Percentiles rank a stretch among this genome's conserved stretches.
phyloP scores from a whole-genome alignment of 2,329 filamentous ascomycete genomes.

The Pseudocercospora crystallina region DNA sequence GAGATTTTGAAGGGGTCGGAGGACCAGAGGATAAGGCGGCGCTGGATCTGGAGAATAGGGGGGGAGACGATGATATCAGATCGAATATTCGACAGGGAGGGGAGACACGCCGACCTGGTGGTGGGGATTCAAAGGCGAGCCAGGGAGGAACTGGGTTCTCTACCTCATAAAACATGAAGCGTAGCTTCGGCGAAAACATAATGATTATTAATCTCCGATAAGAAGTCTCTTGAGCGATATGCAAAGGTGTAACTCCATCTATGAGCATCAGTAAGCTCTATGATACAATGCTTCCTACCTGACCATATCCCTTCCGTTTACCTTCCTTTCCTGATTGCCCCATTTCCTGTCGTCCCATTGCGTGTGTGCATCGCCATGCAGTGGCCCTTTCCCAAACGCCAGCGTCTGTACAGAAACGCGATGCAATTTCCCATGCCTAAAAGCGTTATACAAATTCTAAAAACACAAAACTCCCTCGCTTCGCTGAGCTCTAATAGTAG shows the following conservation, averaged over 20 bases:
- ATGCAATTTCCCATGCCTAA: neutral
- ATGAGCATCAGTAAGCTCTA: too few species aligned
- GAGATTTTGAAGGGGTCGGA: constrained; percentile 50
- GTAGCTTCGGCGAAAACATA: too few species aligned
- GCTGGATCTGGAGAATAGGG: constrained; percentile 39
- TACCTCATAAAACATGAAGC: too few species aligned
- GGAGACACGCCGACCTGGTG: constrained; percentile 26
- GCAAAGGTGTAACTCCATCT: too few species aligned
- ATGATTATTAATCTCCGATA: too few species aligned
- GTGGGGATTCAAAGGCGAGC: too few species aligned
- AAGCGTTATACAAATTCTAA: too few species aligned
- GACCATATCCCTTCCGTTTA: neutral
- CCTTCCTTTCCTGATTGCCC: neutral
- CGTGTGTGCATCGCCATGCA: too few species aligned
- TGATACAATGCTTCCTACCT: constrained; percentile 10
- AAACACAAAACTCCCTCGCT: neutral
- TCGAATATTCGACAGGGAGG: constrained; percentile 41
- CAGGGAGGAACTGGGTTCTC: too few species aligned
- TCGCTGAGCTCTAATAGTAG: constrained; percentile 25
- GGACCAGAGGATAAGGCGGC: constrained; percentile 48
- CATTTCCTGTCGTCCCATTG: too few species aligned
- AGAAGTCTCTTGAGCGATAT: too few species aligned
- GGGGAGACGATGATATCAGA: constrained; percentile 43
- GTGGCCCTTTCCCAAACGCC: neutral
- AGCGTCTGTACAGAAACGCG: neutral